Evolutionary conservation across 306 rosid species (phyloP), one percentile per base, ranked within the genome.

Genomic region (Adenanthera pavonina): DNA sequence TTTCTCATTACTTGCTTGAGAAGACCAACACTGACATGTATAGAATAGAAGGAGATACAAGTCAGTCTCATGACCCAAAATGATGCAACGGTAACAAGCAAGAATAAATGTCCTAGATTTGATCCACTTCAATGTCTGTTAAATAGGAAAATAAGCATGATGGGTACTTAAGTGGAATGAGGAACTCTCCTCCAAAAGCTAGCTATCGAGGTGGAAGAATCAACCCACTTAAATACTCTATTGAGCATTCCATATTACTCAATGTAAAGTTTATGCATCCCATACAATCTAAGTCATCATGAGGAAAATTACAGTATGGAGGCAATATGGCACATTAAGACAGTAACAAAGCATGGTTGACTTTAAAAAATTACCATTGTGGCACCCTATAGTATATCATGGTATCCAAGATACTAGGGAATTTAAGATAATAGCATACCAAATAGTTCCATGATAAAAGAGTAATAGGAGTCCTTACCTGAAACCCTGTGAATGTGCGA

Each of bases 401-500:
- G 34, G 20, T 3, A 40, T 8, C 48, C 72, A 41, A 68, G 10
- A 68, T 68, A 68, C 51, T 7, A n/a, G 5, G 17, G 33, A 68
- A 68, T 68, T 44, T 41, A 68, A 68, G 35, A 19, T n/a, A 68
- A 17, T 68, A 41, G 34, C 19, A 41, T 10, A n/a, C 15, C 16
- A 40, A n/a, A 41, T 40, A 17, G 7, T 34, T 68, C 72, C 7
- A 75, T 25, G 52, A 80, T 17, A 46, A 57, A 77, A 72, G 40
- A 84, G 20, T 54, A 19, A 40, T 74, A 72, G 72, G 77, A 85
- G 72, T 41, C 43, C 49, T 81, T 84, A 95, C 99, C 99, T 95
- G 99, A 89, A 95, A 95, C 79, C 99, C 99, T 7, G 72, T 35
- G 78, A 95, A 86, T 46, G 98, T 95, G 68, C 99, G 94, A 78